Evolutionary conservation across 768 basidiomycete species (phyloP).

Genomic region (Daedalea quercina): DNA sequence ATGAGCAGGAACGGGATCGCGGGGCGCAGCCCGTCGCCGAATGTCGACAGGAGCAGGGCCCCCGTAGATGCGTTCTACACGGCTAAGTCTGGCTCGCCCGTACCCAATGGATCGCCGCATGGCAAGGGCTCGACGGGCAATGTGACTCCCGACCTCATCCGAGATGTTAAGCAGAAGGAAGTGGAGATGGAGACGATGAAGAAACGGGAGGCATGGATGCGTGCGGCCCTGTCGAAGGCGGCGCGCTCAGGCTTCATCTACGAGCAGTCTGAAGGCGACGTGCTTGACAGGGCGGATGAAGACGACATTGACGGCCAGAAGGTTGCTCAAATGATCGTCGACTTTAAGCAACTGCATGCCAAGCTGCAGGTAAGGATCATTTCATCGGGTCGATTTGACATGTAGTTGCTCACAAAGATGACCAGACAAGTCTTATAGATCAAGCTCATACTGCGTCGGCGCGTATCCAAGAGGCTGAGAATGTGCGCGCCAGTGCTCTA

Average conservation of each 20-base stretch:
- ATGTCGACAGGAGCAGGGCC: constrained; percentile 45
- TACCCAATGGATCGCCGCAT: constrained; percentile 40
- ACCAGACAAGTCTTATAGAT: constrained; percentile 61
- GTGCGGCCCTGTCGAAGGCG: constrained; percentile 69
- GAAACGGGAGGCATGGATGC: constrained; percentile 83
- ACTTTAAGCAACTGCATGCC: constrained; percentile 84
- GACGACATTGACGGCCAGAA: constrained; percentile 42
- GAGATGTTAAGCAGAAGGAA: constrained; percentile 79
- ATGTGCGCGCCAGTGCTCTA: constrained; percentile 65
- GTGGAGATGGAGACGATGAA: constrained; percentile 70
- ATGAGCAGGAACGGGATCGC: constrained; percentile 45
- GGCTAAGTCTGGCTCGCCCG: constrained; percentile 35
- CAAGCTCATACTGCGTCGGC: constrained; percentile 77
- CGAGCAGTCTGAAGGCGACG: constrained; percentile 39
- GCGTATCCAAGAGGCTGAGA: constrained; percentile 73
- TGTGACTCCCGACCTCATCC: constrained; percentile 66
- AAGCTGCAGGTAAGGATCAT: constrained; percentile 64
- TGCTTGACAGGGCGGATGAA: constrained; percentile 28
- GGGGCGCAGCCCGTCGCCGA: constrained; percentile 52
- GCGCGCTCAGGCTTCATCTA: constrained; percentile 73
- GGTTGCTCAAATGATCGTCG: constrained; percentile 66
- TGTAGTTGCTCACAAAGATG: neutral
- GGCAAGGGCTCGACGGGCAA: constrained; percentile 57
- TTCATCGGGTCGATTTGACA: neutral
- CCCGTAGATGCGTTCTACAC: constrained; percentile 59